Percentiles rank a stretch among this genome's conserved stretches.
phyloP scores from a whole-genome alignment of 1,139 yeast genomes.

The Blastobotrys petasosporus region DNA sequence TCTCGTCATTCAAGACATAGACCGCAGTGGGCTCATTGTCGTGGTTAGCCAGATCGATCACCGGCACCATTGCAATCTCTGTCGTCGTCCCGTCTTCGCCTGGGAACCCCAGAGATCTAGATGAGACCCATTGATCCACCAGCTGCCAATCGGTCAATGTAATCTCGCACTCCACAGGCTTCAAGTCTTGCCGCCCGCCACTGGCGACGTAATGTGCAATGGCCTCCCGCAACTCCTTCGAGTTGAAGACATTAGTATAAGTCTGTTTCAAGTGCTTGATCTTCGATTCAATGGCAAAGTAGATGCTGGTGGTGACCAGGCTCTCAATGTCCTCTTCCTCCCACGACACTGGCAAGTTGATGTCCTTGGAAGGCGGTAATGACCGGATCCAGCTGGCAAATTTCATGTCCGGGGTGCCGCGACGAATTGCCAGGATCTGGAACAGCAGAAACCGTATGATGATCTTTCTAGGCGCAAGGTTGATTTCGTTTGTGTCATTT shows the following conservation, averaged over 20 bases:
- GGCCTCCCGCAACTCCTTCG: constrained; percentile 15
- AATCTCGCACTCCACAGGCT: constrained; percentile 16
- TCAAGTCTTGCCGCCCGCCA: constrained; percentile 13
- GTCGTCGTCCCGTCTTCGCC: constrained; percentile 11
- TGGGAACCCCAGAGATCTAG: constrained; percentile 28
- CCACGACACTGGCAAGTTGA: constrained; percentile 32
- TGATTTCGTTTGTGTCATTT: constrained; percentile 11
- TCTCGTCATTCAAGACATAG: constrained; percentile 23
- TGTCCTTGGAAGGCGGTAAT: constrained; percentile 27
- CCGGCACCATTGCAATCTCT: constrained; percentile 31
- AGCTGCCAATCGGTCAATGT: constrained; percentile 26
- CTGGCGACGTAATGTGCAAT: constrained; percentile 19
- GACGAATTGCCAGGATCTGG: constrained; percentile 18
- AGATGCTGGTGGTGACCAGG: constrained; percentile 28
- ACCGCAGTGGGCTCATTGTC: constrained; percentile 23
- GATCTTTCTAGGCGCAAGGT: constrained; percentile 21
- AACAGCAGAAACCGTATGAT: constrained; percentile 22
- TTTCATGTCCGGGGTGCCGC: constrained; percentile 21
- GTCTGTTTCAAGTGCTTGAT: constrained; percentile 22
- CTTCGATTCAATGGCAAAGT: constrained; percentile 29
- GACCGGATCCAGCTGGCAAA: constrained; percentile 23
- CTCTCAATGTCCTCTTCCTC: constrained; percentile 24
- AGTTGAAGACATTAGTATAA: constrained; percentile 22
- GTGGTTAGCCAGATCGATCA: constrained; percentile 37
- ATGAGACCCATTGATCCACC: constrained; percentile 33